phyloP scores from a whole-genome alignment of 2,329 filamentous ascomycete species.

The Zymoseptoria tritici region DNA sequence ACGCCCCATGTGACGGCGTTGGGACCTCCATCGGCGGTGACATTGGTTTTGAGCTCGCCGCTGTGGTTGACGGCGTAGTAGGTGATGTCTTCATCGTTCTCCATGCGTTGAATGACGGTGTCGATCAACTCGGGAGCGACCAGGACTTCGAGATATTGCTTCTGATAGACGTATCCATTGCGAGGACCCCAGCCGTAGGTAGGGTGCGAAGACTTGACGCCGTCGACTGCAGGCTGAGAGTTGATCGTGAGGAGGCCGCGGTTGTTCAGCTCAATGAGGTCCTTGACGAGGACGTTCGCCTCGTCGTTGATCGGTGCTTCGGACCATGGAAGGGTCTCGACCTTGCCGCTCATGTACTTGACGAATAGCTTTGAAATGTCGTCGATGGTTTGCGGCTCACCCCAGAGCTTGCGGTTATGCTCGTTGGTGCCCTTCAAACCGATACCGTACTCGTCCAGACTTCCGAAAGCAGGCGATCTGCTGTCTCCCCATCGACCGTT shows the following conservation, averaged over 20 bases:
- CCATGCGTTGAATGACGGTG: conserved; percentile 70
- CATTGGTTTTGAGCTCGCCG: conserved; percentile 77
- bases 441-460: conserved; percentile 89
- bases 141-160: conserved; percentile 89
- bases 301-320: conserved; percentile 80
- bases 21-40: conserved; percentile 67
- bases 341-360: conserved; percentile 70
- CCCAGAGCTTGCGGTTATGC: conserved; percentile 92
- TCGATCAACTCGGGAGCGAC: conserved; percentile 72
- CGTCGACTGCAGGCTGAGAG: conserved; percentile 90
- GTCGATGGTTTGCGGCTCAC: conserved; percentile 67
- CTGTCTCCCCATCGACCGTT: conserved; percentile 99
- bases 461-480: conserved; percentile 89
- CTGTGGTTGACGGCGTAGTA: conserved; percentile 88
- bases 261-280: conserved; percentile 74
- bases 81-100: conserved; percentile 71
- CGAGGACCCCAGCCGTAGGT: conserved; percentile 89
- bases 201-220: conserved; percentile 77
- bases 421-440: conserved; percentile 92
- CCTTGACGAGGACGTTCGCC: conserved; percentile 66
- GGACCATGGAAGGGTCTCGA: conserved; percentile 87
- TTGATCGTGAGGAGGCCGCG: conserved; percentile 92
- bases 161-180: conserved; percentile 97
- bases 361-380: conserved; percentile 82
- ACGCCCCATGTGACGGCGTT: conserved; percentile 99